Evolutionary conservation across 106 monocot species (phyloP), one percentile per base, ranked within the genome.

Genomic region (Cymbidium sinense): DNA sequence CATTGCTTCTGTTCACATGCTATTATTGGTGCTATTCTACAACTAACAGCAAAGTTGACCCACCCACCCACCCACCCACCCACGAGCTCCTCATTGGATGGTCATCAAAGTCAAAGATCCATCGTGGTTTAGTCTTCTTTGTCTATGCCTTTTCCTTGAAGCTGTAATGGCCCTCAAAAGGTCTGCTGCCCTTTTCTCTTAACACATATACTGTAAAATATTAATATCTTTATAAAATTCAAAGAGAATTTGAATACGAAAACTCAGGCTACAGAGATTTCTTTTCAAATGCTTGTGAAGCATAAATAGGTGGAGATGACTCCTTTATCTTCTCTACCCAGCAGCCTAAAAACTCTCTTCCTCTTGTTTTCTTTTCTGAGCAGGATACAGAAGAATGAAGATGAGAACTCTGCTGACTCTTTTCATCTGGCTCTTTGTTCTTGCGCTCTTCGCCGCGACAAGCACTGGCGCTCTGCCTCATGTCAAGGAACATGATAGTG

Each of bases 361-460:
- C 47, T 44, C 13, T 47, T 47, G 47, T 47, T 47, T 2, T 47
- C 15, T 47, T 7, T 27, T 61, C 23, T 23, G 9, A 17, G 52
- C n/a, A 61, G 61, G 10, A 61, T 23, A 61, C 7, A 69, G 33
- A 17, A 69, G 69, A 34, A 77, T 36, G 77, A 64, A 37, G 62
- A 64, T 20, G 37, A 27, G 39, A 23, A 13, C 0, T 3, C 27
- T 77, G 7, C 36, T 37, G 7, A 18, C 41, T 25, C 39, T 64
- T 41, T 21, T 77, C 21, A 18, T 25, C 37, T 77, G 50, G 62
- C 37, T 77, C 23, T 2, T 64, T 23, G 0, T 39, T 5, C 62
- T 39, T 28, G 35, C 36, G 15, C 10, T 62, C 62, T 61, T 64
- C 17, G 36, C 41, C 4, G 37, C 39, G 27, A 27, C 23, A 15